phyloP scores from a whole-genome alignment of 495 filamentous ascomycete species.

The Penicillium longicatenatum region DNA sequence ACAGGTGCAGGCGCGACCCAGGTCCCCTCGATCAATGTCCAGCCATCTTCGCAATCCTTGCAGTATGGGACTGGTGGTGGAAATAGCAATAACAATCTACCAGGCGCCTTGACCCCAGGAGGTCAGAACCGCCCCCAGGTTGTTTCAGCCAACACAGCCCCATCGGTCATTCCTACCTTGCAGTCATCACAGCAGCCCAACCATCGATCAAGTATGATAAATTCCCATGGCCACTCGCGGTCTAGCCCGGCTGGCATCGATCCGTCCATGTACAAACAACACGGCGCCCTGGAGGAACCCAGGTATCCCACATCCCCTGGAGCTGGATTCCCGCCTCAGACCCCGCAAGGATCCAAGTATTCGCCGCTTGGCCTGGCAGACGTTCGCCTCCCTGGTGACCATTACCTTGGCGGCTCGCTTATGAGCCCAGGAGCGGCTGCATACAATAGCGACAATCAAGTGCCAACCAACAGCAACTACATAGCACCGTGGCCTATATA shows the following conservation, averaged over 20 bases:
- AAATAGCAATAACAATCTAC: conserved; percentile 50
- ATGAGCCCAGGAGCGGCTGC: conserved; percentile 40
- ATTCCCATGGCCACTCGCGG: conserved; percentile 72
- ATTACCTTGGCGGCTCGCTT: conserved; percentile 67
- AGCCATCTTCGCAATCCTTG: conserved; percentile 59
- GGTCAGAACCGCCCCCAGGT: conserved; percentile 61
- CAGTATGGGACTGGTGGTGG: conserved; percentile 48
- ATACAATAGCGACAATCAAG: conserved; percentile 49
- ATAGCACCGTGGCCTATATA: conserved; percentile 94
- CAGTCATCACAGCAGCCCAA: conserved; percentile 66
- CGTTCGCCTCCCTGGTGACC: conserved; percentile 79
- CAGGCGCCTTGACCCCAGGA: conserved; percentile 73
- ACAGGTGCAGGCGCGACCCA: conserved; percentile 28
- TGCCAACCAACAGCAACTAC: conserved; percentile 80
- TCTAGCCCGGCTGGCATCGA: conserved; percentile 83
- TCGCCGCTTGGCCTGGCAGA: conserved; percentile 89
- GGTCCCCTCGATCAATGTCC: conserved; percentile 65
- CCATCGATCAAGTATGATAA: conserved; percentile 66
- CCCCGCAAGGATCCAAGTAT: conserved; percentile 71
- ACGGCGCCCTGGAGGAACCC: conserved; percentile 62
- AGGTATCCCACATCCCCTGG: conserved; percentile 71
- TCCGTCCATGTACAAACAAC: conserved; percentile 70
- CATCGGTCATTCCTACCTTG: conserved; percentile 68
- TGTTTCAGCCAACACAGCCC: conserved; percentile 71
- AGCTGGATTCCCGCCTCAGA: conserved; percentile 66